These are phyloP conservation scores for Lactifluus hygrophoroides DNA, from an alignment of 768 basidiomycete genomes.

Conservation along the genomic window DNA sequence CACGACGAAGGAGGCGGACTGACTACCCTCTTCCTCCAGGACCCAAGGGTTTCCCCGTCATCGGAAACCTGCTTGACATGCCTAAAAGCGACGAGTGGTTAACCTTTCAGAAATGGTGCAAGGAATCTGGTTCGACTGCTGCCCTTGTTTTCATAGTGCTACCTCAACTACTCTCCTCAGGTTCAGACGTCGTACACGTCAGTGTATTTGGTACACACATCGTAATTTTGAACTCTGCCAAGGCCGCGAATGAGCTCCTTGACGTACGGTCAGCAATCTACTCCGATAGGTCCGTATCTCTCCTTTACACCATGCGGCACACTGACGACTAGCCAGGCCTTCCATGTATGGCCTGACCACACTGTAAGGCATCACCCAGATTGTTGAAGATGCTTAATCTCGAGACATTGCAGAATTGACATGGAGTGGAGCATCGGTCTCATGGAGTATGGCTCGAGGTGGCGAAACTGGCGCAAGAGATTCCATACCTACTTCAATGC, in stretches of 20 bases:
- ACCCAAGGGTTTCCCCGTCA: neutral
- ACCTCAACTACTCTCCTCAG: neutral
- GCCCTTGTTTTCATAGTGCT: neutral
- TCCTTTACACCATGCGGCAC: neutral
- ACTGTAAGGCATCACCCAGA: neutral
- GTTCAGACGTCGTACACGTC: slow-evolving; percentile 5
- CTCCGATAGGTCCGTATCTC: slow-evolving; percentile 2
- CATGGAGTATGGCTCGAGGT: slow-evolving; percentile 33
- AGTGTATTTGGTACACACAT: neutral
- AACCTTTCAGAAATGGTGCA: neutral
- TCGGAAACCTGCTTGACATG: slow-evolving; percentile 9
- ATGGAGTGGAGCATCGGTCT: slow-evolving; percentile 34
- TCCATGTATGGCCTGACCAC: neutral
- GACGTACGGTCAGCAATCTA: slow-evolving; percentile 1
- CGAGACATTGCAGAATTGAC: slow-evolving; percentile 29
- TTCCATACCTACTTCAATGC: slow-evolving; percentile 37
- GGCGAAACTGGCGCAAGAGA: slow-evolving; percentile 34
- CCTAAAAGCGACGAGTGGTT: neutral
- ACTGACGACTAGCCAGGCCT: neutral
- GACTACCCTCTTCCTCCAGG: neutral
- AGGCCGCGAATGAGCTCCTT: slow-evolving; percentile 1
- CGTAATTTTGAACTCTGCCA: slow-evolving; percentile 6
- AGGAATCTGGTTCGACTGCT: neutral
- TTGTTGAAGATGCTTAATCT: neutral
- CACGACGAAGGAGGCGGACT: neutral